Evolutionary conservation across 1,139 yeast genomes (phyloP).

Genomic region (Candida buenavistaensis): DNA sequence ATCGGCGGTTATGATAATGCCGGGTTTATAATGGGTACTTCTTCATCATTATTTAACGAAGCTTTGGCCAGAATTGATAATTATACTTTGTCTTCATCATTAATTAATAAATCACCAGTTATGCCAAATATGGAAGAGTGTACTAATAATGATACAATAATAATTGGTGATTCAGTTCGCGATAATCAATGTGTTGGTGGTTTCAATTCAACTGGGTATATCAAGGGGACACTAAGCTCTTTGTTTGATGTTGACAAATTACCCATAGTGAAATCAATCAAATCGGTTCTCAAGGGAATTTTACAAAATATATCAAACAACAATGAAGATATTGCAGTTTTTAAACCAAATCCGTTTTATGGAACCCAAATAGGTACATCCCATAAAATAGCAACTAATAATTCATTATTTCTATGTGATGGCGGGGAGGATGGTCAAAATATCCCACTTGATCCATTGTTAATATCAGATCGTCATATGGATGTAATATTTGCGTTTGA

Average conservation of each 20-base stretch:
- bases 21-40: conserved; percentile 74
- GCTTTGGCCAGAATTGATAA: conserved; percentile 23
- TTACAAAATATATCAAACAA: conserved; percentile 24
- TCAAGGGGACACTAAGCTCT: conserved; percentile 13
- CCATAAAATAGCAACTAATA: conserved; percentile 25
- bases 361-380: conserved; percentile 18
- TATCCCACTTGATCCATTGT: conserved; percentile 74
- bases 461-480: conserved; percentile 65
- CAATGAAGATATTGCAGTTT: conserved; percentile 39
- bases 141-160: conserved; percentile 5
- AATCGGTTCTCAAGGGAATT: conserved; percentile 23
- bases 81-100: conserved; percentile 10
- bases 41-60: conserved; percentile 54
- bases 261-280: conserved; percentile 22
- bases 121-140: neutral
- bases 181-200: conserved; percentile 3
- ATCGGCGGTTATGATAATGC: conserved; percentile 73
- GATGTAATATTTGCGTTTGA: conserved; percentile 84
- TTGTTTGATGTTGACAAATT: conserved; percentile 38
- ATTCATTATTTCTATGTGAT: conserved; percentile 66
- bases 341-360: conserved; percentile 41
- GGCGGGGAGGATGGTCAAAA: conserved; percentile 87
- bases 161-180: neutral
- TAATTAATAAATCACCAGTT: conserved; percentile 3
- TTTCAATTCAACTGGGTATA: conserved; percentile 18